A percentile compares a stretch with the other conserved stretches of the same genome.
phyloP scores from a whole-genome alignment of 2,329 filamentous ascomycete species.

The Beauveria australis region DNA sequence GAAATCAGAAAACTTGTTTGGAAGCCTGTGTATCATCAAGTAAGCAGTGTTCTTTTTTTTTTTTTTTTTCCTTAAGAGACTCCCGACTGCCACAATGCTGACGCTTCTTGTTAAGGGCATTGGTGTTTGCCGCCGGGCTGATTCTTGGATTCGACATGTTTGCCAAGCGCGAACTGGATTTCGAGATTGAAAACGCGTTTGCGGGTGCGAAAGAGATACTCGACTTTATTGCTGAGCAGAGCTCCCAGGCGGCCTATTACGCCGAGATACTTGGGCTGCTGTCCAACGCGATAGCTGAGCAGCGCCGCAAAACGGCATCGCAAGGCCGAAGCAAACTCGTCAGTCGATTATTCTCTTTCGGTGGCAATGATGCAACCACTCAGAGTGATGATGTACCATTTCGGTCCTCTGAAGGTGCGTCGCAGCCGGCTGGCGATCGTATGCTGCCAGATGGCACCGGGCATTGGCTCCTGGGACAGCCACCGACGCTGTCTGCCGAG shows the following conservation, averaged over 20 bases:
- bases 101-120: conserved; percentile 29
- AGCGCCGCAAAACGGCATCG: conserved; percentile 21
- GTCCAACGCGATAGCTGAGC: conserved; percentile 34
- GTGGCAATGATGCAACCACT: background rate
- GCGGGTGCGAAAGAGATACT: conserved; percentile 41
- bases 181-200: conserved; percentile 41
- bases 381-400: background rate
- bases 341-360: conserved; percentile 19
- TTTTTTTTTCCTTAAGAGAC: background rate
- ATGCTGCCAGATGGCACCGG: background rate
- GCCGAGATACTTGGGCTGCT: conserved; percentile 44
- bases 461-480: background rate
- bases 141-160: conserved; percentile 50
- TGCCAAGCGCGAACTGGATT: conserved; percentile 35
- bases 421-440: background rate
- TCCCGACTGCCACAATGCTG: background rate
- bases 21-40: conserved; percentile 54
- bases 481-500: background rate
- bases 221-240: conserved; percentile 36
- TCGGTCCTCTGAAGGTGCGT: background rate
- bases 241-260: conserved; percentile 50
- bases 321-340: conserved; percentile 21
- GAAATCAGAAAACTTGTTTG: conserved; percentile 34
- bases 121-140: conserved; percentile 48
- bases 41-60: conserved; percentile 21